phyloP scores from a whole-genome alignment of 2,329 filamentous ascomycete genomes.

The Monilinia vaccinii-corymbosi region DNA sequence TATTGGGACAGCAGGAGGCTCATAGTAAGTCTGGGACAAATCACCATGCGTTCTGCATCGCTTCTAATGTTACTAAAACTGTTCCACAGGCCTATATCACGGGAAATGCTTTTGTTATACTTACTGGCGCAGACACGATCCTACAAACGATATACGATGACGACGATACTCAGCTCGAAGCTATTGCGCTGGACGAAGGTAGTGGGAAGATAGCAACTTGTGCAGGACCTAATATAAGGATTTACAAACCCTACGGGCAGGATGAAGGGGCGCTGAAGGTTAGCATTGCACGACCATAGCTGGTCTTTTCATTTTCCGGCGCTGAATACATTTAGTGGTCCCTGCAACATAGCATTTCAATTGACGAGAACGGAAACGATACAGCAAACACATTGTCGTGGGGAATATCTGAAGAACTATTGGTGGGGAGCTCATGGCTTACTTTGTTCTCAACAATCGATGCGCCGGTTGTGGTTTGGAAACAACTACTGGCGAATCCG shows the following conservation, averaged over 20 bases:
- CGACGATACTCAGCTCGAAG: constrained; percentile 53
- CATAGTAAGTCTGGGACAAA: constrained; percentile 45
- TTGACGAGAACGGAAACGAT: constrained; percentile 33
- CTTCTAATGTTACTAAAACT: constrained; percentile 11
- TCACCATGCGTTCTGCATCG: background rate
- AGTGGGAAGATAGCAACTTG: constrained; percentile 80
- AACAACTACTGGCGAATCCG: constrained; percentile 61
- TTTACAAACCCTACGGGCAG: constrained; percentile 69
- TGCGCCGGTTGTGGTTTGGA: constrained; percentile 57
- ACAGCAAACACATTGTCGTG: constrained; percentile 62
- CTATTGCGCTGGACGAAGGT: constrained; percentile 70
- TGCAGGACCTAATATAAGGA: constrained; percentile 54
- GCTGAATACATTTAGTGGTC: constrained; percentile 43
- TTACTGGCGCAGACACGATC: constrained; percentile 63
- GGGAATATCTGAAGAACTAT: constrained; percentile 76
- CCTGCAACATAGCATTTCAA: constrained; percentile 51
- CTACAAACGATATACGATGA: constrained; percentile 90
- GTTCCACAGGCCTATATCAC: constrained; percentile 69
- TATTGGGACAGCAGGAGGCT: constrained; percentile 65
- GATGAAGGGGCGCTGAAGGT: constrained; percentile 69
- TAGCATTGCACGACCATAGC: constrained; percentile 22
- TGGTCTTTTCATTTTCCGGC: background rate
- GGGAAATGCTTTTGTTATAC: constrained; percentile 77
- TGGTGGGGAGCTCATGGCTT: constrained; percentile 64
- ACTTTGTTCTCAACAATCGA: constrained; percentile 53